Base-by-base conservation (phyloP, 305 asterid genomes). In the Solanum hybrid region DNA sequence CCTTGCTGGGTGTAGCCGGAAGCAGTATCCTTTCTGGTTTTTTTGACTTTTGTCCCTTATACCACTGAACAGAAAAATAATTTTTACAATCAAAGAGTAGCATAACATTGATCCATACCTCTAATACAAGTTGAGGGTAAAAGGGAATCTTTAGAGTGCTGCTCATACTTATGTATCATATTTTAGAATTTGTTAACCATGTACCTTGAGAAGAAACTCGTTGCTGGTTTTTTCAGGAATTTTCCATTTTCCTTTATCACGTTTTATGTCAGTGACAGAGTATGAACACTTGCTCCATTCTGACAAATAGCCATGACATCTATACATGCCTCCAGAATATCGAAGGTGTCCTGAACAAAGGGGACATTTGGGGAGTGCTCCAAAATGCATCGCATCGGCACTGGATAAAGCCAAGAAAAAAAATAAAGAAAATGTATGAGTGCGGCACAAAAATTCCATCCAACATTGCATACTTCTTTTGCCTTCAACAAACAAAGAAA, bases 321-420 rank as follows among this genome's bases (percentile, higher is more conserved):
- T 94, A 87, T 97, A 97, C 97, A 91, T 95, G 91, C 99, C 95
- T 45, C 94, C 93, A 61, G 97, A 93, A 91, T 97, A 97, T 83
- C 91, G 95, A 91, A 97, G 97, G 91, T 92, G 92, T 87, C 98
- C 99, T 72, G 95, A 92, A 90, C 99, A 97, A 91, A 93, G 93
- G 78, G 96, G 95, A 89, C 99, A 97, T 91, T 90, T 94, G 51
- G 91, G 94, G 92, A 95, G 98, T 73, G 96, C 96, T 90, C 99
- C 99, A 89, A 97, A 97, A 89, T 93, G 93, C 99, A 97, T 97
- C 89, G 98, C 98, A 89, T 97, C 99, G 38, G 97, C 98, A 95
- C 99, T 97, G 94, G 79, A 90, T 61, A 90, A 92, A 39, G 72
- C 76, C 79, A 87, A 89, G 70, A 9, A 88, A 68, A 78, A 73